phyloP scores from a whole-genome alignment of 331 rosid species.

The Erythrophleum ivorense region DNA sequence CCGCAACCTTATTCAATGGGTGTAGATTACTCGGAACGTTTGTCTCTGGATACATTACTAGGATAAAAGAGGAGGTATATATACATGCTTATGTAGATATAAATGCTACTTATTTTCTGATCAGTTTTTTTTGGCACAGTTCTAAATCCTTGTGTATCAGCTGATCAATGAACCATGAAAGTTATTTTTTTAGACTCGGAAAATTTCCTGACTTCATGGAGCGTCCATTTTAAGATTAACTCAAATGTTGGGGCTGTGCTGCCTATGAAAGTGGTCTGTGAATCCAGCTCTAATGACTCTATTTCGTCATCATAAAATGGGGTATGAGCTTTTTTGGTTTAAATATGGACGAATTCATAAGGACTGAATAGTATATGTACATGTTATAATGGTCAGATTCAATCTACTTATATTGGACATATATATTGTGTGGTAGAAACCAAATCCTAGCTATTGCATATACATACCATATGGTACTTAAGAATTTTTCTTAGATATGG shows the following conservation, averaged over 20 bases:
- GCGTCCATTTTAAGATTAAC: slow-evolving; percentile 8
- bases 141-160: slow-evolving; percentile 46
- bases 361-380: too few relatives aligned
- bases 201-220: not conserved
- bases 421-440: too few relatives aligned
- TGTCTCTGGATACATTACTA: slow-evolving; percentile 25
- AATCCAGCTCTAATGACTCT: not conserved
- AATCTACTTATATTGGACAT: too few relatives aligned
- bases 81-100: slow-evolving; percentile 33
- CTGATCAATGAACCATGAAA: slow-evolving; percentile 25
- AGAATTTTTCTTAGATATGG: too few relatives aligned
- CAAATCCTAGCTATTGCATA: too few relatives aligned
- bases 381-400: not conserved
- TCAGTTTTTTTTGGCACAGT: slow-evolving; percentile 8
- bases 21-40: slow-evolving; percentile 29
- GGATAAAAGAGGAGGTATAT: slow-evolving; percentile 13
- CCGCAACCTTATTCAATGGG: slow-evolving; percentile 14
- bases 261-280: too few relatives aligned
- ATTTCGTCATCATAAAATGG: not conserved
- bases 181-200: slow-evolving; percentile 3
- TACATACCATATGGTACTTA: too few relatives aligned
- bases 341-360: not conserved
- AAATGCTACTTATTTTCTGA: slow-evolving; percentile 8
- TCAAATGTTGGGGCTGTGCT: too few relatives aligned
- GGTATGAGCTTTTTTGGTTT: not conserved